Evolutionary conservation across 1,284 basidiomycete species (phyloP).

Genomic region (Trametes pubescens): DNA sequence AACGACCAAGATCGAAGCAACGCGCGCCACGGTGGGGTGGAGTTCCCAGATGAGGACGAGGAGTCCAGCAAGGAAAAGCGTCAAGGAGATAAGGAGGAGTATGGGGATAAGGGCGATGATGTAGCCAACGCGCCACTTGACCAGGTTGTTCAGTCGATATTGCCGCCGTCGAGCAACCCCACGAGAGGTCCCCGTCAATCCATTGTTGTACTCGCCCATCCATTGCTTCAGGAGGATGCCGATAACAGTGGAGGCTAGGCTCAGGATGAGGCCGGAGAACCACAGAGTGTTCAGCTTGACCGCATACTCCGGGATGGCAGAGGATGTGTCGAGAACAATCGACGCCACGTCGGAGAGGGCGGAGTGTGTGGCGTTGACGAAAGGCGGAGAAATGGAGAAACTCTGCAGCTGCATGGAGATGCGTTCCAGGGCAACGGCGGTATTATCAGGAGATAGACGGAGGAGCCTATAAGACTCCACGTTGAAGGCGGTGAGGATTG

Average conservation of each 20-base stretch:
- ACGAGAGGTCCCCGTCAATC: neutral
- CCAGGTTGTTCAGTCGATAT: neutral
- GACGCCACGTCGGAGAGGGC: too few relatives aligned
- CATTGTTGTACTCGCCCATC: neutral
- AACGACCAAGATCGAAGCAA: neutral
- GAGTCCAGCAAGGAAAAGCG: neutral
- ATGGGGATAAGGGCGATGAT: neutral
- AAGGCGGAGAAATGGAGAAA: neutral
- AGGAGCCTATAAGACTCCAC: neutral
- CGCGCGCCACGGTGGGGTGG: neutral
- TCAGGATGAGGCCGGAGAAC: neutral
- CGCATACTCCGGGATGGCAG: neutral
- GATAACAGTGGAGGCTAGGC: neutral
- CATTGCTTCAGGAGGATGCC: neutral
- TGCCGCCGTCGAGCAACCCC: neutral
- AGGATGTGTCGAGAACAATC: neutral
- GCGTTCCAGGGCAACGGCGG: neutral
- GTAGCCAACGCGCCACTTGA: neutral
- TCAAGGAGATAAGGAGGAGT: neutral
- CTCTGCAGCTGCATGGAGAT: neutral
- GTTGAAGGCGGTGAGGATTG: neutral
- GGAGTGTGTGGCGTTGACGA: neutral
- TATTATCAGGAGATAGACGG: neutral
- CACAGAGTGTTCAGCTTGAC: neutral
- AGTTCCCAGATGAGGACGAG: neutral